phyloP scores from a whole-genome alignment of 129 eudicot genomes.

The Artemisia annua region DNA sequence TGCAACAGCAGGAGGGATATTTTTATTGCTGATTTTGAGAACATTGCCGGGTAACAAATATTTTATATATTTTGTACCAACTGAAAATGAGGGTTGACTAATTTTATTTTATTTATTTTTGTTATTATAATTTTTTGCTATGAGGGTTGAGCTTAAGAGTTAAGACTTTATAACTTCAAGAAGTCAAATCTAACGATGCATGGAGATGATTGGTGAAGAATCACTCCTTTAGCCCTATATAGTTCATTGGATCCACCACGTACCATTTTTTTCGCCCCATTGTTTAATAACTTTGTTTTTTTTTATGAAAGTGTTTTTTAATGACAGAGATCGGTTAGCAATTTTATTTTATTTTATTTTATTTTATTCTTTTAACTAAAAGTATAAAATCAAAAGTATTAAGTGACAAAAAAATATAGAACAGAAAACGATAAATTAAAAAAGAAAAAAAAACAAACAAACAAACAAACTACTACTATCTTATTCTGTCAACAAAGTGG shows the following conservation, averaged over 20 bases:
- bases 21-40: conserved; percentile 30
- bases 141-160: background rate
- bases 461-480: too few relatives aligned
- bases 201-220: conserved; percentile 3
- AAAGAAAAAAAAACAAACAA: too few relatives aligned
- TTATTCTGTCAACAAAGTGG: too few relatives aligned
- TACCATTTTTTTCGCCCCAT: background rate
- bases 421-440: too few relatives aligned
- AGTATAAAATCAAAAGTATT: too few relatives aligned
- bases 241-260: conserved; percentile 7
- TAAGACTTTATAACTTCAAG: conserved; percentile 4
- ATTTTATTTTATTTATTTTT: too few relatives aligned
- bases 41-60: conserved; percentile 24
- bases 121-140: too few relatives aligned
- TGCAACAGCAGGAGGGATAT: background rate
- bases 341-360: too few relatives aligned
- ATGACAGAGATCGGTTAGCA: background rate
- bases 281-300: conserved; percentile 1
- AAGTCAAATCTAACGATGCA: conserved; percentile 10
- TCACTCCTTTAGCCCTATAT: background rate
- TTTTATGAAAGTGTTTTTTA: background rate
- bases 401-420: too few relatives aligned
- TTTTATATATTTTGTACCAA: background rate
- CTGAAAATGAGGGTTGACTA: conserved; percentile 21
- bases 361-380: too few relatives aligned